Conservation (phyloP, 768 basidiomycete genomes). For the Coprinellus micaceus region DNA sequence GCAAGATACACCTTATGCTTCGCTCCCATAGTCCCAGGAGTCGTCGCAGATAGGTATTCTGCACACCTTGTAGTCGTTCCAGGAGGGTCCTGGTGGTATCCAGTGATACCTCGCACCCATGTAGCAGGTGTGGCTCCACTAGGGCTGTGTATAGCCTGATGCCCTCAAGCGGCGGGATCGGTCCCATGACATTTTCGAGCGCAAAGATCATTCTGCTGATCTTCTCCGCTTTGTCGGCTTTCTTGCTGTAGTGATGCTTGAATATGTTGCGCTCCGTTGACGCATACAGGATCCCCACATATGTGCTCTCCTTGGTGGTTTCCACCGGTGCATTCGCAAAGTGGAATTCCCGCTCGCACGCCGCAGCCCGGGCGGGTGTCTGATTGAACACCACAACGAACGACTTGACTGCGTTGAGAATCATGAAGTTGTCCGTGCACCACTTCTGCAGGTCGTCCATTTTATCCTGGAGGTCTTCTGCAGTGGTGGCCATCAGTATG, state of each 20-base stretch:
- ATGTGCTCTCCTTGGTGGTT: neutral
- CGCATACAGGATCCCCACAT: neutral
- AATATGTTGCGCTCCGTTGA: neutral
- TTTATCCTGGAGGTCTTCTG: conserved; percentile 15
- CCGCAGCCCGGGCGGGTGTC: neutral
- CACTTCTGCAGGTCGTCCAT: conserved; percentile 17
- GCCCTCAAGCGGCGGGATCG: neutral
- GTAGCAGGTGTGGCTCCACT: neutral
- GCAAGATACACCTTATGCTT: neutral
- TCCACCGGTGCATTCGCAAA: neutral
- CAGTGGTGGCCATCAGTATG: conserved; percentile 16
- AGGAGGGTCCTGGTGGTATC: neutral
- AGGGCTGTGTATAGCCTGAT: neutral
- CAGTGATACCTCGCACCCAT: neutral
- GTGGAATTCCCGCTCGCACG: neutral
- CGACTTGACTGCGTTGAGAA: conserved; percentile 23
- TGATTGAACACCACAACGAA: neutral
- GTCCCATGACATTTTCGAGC: neutral
- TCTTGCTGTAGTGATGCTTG: neutral
- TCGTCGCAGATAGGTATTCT: neutral
- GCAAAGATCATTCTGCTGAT: neutral
- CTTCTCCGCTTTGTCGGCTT: neutral
- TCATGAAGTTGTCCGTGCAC: conserved; percentile 23
- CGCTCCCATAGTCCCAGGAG: neutral
- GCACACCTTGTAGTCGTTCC: neutral